Evolutionary conservation across 768 basidiomycete species (phyloP).

Genomic region (Termitomyces sp.): DNA sequence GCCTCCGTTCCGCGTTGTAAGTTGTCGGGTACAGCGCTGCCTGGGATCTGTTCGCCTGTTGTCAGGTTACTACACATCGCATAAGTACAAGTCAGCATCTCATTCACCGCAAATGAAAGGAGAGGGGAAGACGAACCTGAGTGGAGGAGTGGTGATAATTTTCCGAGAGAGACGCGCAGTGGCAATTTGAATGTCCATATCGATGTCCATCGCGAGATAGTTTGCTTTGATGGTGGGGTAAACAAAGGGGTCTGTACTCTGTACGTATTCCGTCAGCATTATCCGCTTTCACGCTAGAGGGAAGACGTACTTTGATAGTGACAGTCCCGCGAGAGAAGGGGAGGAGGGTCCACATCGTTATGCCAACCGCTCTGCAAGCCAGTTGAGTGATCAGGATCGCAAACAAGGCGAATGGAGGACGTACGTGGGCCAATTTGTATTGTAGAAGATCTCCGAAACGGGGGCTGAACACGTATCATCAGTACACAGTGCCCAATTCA

Average conservation of each 20-base stretch:
- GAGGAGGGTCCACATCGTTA: constrained; percentile 53
- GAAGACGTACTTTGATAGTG: constrained; percentile 37
- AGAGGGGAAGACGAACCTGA: not conserved
- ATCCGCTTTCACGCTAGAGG: not conserved
- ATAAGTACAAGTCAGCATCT: not conserved
- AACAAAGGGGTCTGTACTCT: constrained; percentile 48
- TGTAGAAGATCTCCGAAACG: constrained; percentile 46
- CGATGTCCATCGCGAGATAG: constrained; percentile 49
- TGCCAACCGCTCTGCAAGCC: constrained; percentile 38
- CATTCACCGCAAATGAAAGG: not conserved
- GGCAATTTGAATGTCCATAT: constrained; percentile 50
- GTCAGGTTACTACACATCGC: not conserved
- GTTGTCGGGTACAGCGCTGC: constrained; percentile 40
- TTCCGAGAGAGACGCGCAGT: constrained; percentile 42
- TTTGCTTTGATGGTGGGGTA: constrained; percentile 48
- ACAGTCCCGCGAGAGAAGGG: constrained; percentile 57
- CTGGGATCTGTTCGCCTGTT: constrained; percentile 39
- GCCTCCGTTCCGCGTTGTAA: constrained; percentile 41
- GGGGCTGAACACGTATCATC: constrained; percentile 32
- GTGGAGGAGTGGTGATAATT: not conserved
- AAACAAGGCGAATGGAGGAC: constrained; percentile 8
- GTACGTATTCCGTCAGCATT: not conserved
- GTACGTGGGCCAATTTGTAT: constrained; percentile 45
- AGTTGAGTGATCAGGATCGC: not conserved
- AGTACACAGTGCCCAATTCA: not conserved